Base-by-base conservation (phyloP, 495 filamentous ascomycete genomes). In the Penicillium pancosmium region DNA sequence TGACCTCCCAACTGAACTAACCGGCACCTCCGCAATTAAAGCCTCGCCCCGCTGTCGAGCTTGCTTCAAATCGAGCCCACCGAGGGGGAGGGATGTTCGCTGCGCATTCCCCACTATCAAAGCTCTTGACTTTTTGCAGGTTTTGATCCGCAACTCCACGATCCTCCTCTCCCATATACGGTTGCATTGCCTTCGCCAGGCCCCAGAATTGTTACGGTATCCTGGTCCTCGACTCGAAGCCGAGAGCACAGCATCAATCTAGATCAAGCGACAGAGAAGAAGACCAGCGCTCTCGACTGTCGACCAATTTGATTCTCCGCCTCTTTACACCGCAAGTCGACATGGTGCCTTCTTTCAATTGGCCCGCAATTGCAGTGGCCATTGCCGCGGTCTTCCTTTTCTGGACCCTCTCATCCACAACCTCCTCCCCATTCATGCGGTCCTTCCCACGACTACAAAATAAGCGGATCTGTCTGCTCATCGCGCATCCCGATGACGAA, bases 401-500 rank as follows among this genome's bases (percentile, higher is more conserved):
- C 68, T 81, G 80, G 75, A 77, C 72, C 21, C 72, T 74, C 65
- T 84, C 70, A 57, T 82, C 73, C 59, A 81, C 76, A 69, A 86
- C 66, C 59, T 81, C 61, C 53, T 94, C 62, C 77, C 90, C 55
- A 60, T 92, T 67, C 77, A 87, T 72, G 63, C 85, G 73, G 9
- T 80, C 83, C 27, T 89, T 92, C 64, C 91, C 91, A 1, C 84
- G 73, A 53, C 79, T 96, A 56, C 78, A 78, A 57, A 87, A 88
- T 77, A 92, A 95, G 78, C 82, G 89, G 60, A 91, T 97, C 60
- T 88, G 89, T 66, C 82, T 98, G 27, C 79, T 98, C 38, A 98
- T 98, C 71, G 94, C 94, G 4, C 94, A 98, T 74, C 94, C 94
- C 0, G 94, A 98, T 72, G 94, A 98, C 61, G 94, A 98, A 78